Percentiles rank a stretch among this genome's conserved stretches.
phyloP scores from a whole-genome alignment of 768 basidiomycete species.

The Fomitopsis serialis region DNA sequence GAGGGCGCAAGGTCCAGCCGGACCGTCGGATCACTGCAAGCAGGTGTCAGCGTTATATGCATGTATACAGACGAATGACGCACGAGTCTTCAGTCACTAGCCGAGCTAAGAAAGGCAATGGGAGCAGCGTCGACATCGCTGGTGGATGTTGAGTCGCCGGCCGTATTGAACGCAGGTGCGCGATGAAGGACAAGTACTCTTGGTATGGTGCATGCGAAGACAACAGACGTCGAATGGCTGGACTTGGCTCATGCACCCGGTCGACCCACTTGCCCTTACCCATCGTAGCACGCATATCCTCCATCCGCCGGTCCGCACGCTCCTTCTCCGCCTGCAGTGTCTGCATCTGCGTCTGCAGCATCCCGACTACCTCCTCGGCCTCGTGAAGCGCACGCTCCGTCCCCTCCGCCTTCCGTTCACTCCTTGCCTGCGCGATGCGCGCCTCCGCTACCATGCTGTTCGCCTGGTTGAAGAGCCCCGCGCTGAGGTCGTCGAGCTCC shows the following conservation, averaged over 20 bases:
- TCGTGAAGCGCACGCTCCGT: conserved; percentile 73
- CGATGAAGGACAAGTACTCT: conserved; percentile 75
- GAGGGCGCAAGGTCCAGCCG: conserved; percentile 93
- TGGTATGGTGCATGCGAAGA: conserved; percentile 71
- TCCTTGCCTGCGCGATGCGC: conserved; percentile 54
- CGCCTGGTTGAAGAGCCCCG: conserved; percentile 84
- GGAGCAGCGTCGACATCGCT: conserved; percentile 65
- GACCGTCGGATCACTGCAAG: conserved; percentile 78
- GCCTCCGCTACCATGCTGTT: conserved; percentile 99
- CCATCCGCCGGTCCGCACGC: conserved; percentile 45
- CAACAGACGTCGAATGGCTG: conserved; percentile 40
- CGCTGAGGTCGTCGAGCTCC: conserved; percentile 92
- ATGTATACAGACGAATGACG: conserved; percentile 29
- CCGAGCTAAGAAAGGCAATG: conserved; percentile 73
- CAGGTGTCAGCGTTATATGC: neutral
- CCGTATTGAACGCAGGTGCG: conserved; percentile 70
- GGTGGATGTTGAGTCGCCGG: conserved; percentile 56
- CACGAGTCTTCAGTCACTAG: conserved; percentile 81
- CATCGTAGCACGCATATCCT: conserved; percentile 45
- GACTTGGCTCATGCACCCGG: conserved; percentile 24
- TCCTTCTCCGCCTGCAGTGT: conserved; percentile 63
- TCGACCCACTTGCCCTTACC: conserved; percentile 70
- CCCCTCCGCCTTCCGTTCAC: conserved; percentile 71
- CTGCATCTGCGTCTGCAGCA: conserved; percentile 87
- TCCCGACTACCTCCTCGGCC: conserved; percentile 82